Evolutionary conservation across 2,329 filamentous ascomycete genomes (phyloP).

Genomic region (Talaromyces sp.): DNA sequence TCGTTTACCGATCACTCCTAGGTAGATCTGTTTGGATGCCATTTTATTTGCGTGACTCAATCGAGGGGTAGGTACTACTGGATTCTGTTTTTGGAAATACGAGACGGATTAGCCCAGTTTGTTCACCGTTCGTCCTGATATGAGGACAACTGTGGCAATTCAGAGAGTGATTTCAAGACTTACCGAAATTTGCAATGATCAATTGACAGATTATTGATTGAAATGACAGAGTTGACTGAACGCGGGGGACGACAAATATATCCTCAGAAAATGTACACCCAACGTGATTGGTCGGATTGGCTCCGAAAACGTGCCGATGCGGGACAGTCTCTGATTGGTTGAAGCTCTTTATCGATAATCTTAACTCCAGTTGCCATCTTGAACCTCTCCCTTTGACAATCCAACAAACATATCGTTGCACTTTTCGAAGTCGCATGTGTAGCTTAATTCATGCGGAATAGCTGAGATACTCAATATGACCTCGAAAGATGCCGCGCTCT

Average conservation of each 20-base stretch:
- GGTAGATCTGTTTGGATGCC: constrained; percentile 37
- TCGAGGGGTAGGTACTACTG: not conserved
- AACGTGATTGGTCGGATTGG: not conserved
- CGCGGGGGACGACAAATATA: not conserved
- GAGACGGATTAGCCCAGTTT: not conserved
- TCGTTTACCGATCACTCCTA: constrained; percentile 41
- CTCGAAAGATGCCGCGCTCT: constrained; percentile 60
- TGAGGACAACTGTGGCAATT: not conserved
- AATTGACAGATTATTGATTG: not conserved
- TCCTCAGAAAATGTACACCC: not conserved
- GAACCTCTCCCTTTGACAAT: not conserved
- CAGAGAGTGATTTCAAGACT: not conserved
- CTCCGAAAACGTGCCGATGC: not conserved
- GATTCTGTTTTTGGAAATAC: not conserved
- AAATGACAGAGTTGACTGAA: not conserved
- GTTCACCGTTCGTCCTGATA: no score
- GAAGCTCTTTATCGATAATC: constrained; percentile 7
- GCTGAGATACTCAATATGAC: constrained; percentile 46
- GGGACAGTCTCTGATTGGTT: constrained; percentile 12
- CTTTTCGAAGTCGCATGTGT: not conserved
- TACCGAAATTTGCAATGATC: not conserved
- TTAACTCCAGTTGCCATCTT: not conserved
- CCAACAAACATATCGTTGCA: no score
- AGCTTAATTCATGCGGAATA: not conserved
- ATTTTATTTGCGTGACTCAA: constrained; percentile 21